These are phyloP conservation scores for Ceratobasidium sp. DNA, from an alignment of 1,284 basidiomycete species.

Conservation along the genomic window DNA sequence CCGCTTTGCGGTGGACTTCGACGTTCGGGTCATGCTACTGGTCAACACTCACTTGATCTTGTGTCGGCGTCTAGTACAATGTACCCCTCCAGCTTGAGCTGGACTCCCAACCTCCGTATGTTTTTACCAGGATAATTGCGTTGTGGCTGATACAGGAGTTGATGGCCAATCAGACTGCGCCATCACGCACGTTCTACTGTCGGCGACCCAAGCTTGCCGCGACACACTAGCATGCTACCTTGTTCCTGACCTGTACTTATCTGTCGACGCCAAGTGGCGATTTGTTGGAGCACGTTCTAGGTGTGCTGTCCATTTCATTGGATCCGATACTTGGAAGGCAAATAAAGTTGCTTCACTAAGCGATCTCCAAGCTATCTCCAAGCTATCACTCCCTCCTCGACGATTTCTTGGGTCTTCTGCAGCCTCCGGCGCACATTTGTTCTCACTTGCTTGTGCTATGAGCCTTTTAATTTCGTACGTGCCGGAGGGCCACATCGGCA, in stretches of 20 bases:
- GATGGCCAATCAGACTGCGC: conserved; percentile 7
- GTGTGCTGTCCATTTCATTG: not conserved
- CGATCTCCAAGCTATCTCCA: not conserved
- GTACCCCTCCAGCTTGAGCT: not conserved
- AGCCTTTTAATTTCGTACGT: conserved; percentile 36
- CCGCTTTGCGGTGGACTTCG: not conserved
- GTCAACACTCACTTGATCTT: not conserved
- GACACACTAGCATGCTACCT: not conserved
- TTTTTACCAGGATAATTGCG: not conserved
- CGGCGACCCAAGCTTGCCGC: not conserved
- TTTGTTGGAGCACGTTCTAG: not conserved
- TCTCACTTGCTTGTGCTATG: not conserved
- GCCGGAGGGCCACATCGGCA: not conserved
- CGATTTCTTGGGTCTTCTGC: not conserved
- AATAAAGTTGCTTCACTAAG: not conserved
- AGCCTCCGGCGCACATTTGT: not conserved
- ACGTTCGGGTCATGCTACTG: no score
- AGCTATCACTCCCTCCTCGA: not conserved
- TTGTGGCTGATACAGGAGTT: not conserved
- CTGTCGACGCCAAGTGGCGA: not conserved
- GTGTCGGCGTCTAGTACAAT: not conserved
- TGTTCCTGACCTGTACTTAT: not conserved
- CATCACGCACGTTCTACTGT: conserved; percentile 29
- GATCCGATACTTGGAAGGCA: not conserved
- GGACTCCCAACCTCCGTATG: not conserved